Conservation (phyloP, 805 yeast genomes). For the Candida ascalaphidarum region DNA sequence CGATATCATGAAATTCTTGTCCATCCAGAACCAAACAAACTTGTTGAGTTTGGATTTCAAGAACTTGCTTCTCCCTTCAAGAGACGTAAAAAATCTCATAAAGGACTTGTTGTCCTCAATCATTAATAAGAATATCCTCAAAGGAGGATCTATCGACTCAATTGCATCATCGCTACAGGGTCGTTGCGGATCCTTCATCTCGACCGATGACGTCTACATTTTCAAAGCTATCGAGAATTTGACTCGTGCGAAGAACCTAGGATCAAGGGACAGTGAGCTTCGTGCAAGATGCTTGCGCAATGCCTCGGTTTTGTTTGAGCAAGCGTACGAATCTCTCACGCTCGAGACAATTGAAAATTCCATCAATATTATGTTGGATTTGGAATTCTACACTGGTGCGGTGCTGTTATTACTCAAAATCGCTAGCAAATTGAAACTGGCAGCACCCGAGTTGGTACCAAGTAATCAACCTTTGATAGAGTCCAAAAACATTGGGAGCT, state of each 20-base stretch:
- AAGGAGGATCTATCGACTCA: constrained; percentile 89
- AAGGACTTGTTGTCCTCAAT: constrained; percentile 85
- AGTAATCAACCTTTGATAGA: constrained; percentile 1
- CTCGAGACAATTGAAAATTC: constrained; percentile 78
- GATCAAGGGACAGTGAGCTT: constrained; percentile 60
- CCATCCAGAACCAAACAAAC: constrained; percentile 59
- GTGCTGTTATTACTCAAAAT: constrained; percentile 73
- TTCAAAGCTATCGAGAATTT: constrained; percentile 91
- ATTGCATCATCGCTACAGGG: constrained; percentile 85
- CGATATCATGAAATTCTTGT: constrained; percentile 62
- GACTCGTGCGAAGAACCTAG: constrained; percentile 75
- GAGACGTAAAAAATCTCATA: constrained; percentile 53
- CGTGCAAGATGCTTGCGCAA: constrained; percentile 58
- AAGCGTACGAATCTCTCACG: constrained; percentile 69
- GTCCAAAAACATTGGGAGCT: constrained; percentile 1
- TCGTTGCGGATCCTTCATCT: constrained; percentile 90
- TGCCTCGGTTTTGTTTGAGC: constrained; percentile 69
- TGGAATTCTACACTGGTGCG: constrained; percentile 79
- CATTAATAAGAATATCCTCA: constrained; percentile 77
- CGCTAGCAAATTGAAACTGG: constrained; percentile 50
- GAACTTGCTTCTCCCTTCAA: constrained; percentile 68
- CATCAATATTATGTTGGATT: constrained; percentile 63
- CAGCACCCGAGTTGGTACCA: too few relatives aligned
- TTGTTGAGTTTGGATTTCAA: constrained; percentile 61
- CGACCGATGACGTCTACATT: constrained; percentile 85